These are phyloP conservation scores for Lyophyllum semitale DNA, from an alignment of 768 basidiomycete species.

Conservation along the genomic window DNA sequence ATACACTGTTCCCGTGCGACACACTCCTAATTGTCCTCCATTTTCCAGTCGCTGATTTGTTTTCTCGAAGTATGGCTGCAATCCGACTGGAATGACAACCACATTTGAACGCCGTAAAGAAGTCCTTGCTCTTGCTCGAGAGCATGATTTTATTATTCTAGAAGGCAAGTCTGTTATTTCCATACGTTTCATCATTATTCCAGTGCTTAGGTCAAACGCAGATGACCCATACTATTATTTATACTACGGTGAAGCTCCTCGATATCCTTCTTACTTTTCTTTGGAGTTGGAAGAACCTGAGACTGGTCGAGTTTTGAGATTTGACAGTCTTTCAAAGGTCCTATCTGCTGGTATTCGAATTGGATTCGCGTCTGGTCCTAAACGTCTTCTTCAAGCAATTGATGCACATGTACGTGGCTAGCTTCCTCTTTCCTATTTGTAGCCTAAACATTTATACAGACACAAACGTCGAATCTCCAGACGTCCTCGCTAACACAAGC, in stretches of 20 bases:
- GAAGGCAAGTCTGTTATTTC: slow-evolving; percentile 54
- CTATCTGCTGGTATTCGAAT: slow-evolving; percentile 72
- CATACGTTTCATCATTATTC: no score
- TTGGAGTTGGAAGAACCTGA: slow-evolving; percentile 66
- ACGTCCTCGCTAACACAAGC: slow-evolving; percentile 58
- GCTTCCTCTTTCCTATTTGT: not conserved
- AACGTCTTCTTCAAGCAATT: slow-evolving; percentile 61
- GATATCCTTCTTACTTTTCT: slow-evolving; percentile 76
- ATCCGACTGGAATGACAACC: slow-evolving; percentile 80
- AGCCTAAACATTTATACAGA: slow-evolving; percentile 8
- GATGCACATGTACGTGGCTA: slow-evolving; percentile 56
- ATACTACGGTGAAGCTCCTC: slow-evolving; percentile 65
- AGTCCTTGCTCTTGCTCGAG: slow-evolving; percentile 65
- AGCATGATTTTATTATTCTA: slow-evolving; percentile 77
- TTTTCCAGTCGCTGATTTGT: not conserved
- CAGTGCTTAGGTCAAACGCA: slow-evolving; percentile 21
- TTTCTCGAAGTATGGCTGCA: slow-evolving; percentile 68
- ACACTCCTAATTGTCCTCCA: not conserved
- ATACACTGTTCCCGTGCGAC: slow-evolving; percentile 73
- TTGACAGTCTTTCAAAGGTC: slow-evolving; percentile 87
- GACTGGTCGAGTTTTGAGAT: slow-evolving; percentile 75
- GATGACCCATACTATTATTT: slow-evolving; percentile 80
- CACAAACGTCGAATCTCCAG: slow-evolving; percentile 58
- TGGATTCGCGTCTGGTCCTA: slow-evolving; percentile 78
- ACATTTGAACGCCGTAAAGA: slow-evolving; percentile 65